Evolutionary conservation across 2,329 filamentous ascomycete genomes (phyloP).

Genomic region (Sclerotinia trifoliorum): DNA sequence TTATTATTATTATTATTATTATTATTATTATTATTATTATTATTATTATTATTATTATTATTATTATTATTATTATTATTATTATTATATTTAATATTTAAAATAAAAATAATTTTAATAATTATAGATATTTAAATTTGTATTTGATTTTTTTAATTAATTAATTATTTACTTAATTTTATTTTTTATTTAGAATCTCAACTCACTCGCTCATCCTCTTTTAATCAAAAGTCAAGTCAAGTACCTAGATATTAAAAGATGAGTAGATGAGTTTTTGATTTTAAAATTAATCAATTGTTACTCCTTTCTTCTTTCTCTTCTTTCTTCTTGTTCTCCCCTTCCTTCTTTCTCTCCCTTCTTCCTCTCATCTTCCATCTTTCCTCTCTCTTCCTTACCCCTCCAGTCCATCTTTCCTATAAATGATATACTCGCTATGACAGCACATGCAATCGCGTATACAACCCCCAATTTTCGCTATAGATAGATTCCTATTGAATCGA

Average conservation of each 20-base stretch:
- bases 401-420: background rate
- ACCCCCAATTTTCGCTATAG: background rate
- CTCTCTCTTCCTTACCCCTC: no score
- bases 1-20: no score
- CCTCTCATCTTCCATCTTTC: background rate
- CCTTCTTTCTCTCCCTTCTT: background rate
- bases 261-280: background rate
- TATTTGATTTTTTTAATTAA: no score
- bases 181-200: no score
- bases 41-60: no score
- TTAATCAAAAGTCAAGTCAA: background rate
- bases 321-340: background rate
- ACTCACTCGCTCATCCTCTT: background rate
- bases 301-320: no score
- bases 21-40: no score
- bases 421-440: background rate
- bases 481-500: background rate
- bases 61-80: no score
- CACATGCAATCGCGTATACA: background rate
- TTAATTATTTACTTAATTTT: background rate
- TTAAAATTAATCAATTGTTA: background rate
- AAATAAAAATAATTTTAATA: no score
- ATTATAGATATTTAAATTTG: no score
- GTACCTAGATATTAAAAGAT: background rate
- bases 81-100: no score